phyloP scores from a whole-genome alignment of 768 basidiomycete species.

The Nevesoporus exiguus region DNA sequence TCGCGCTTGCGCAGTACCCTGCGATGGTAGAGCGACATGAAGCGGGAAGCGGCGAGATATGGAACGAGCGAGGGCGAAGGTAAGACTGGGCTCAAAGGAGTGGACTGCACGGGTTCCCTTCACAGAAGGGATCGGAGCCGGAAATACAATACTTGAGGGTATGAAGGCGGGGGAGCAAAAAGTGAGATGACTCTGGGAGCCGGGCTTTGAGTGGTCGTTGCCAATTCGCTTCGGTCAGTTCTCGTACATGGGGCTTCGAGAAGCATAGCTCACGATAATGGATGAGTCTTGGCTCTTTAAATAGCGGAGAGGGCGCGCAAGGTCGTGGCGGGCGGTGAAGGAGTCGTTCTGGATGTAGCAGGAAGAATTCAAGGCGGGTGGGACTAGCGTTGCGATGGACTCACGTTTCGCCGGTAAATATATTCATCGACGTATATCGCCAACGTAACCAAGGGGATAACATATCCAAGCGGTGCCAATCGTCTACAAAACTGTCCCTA shows the following conservation, averaged over 20 bases:
- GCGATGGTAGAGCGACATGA: conserved; percentile 18
- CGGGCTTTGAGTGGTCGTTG: conserved; percentile 8
- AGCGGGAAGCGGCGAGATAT: background rate
- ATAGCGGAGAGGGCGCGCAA: background rate
- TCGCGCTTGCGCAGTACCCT: conserved; percentile 15
- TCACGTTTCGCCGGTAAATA: background rate
- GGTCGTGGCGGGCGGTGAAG: conserved; percentile 6
- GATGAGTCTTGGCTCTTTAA: background rate
- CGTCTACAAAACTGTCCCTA: background rate
- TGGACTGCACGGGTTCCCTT: conserved; percentile 12
- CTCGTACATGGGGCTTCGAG: background rate
- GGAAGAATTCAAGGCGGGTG: background rate
- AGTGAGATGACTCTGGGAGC: conserved; percentile 1
- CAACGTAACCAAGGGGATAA: no score
- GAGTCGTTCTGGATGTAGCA: background rate
- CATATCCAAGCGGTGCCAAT: no score
- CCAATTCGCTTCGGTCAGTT: conserved; percentile 21
- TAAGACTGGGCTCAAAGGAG: background rate
- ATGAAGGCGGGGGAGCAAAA: background rate
- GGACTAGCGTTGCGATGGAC: conserved; percentile 14
- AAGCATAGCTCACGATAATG: conserved; percentile 11
- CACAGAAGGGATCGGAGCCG: conserved; percentile 20
- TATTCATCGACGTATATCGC: no score
- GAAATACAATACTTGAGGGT: background rate
- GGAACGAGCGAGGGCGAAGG: conserved; percentile 1